Percentiles rank a stretch among this genome's conserved stretches.
Conservation (phyloP, 108 stramenopile genomes). For the Licmophora abbreviata region DNA sequence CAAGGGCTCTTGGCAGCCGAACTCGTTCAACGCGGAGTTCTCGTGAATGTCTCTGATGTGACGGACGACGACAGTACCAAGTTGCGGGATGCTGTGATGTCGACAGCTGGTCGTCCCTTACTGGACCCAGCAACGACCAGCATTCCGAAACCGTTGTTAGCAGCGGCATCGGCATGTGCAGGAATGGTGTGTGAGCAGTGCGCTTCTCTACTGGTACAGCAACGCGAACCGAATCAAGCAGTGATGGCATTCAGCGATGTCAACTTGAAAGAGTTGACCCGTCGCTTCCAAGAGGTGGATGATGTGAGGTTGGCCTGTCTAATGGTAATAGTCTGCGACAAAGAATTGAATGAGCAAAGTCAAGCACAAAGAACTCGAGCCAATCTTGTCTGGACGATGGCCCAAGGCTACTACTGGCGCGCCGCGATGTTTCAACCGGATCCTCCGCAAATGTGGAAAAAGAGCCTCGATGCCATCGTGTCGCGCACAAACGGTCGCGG, state of each 20-base stretch:
- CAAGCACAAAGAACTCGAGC: not conserved
- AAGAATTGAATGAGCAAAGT: not conserved
- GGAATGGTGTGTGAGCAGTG: constrained; percentile 30
- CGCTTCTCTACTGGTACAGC: not conserved
- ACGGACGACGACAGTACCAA: constrained; percentile 7
- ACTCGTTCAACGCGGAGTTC: constrained; percentile 27
- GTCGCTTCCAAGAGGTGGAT: constrained; percentile 22
- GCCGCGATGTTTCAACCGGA: constrained; percentile 29
- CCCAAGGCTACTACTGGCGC: constrained; percentile 25
- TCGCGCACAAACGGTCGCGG: constrained; percentile 1
- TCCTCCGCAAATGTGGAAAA: constrained; percentile 46
- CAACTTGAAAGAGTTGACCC: not conserved
- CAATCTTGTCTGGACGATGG: constrained; percentile 7
- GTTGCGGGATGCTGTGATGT: constrained; percentile 16
- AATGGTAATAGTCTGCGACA: not conserved
- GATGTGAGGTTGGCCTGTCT: constrained; percentile 20
- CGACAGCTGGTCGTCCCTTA: constrained; percentile 22
- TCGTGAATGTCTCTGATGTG: not conserved
- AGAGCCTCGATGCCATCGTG: constrained; percentile 28
- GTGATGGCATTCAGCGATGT: not conserved
- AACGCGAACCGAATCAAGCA: not conserved
- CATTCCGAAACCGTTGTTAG: constrained; percentile 29
- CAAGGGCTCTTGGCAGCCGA: constrained; percentile 16
- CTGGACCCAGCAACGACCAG: constrained; percentile 9
- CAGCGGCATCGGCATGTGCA: constrained; percentile 27